Evolutionary conservation across 352 stramenopile genomes (phyloP).

Genomic region (Globisporangium rhizosaccharum): DNA sequence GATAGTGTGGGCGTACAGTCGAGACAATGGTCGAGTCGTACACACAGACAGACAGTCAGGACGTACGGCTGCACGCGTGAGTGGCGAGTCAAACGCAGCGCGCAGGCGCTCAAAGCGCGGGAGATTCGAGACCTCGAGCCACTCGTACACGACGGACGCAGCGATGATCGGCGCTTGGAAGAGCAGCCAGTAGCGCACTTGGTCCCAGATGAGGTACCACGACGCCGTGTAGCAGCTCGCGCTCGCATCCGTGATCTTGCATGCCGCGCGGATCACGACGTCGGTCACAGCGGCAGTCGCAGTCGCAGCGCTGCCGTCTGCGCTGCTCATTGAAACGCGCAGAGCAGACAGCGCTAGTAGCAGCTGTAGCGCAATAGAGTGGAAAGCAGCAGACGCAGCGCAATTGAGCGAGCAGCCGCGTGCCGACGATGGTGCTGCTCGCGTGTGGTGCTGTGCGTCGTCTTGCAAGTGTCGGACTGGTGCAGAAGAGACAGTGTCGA

Average conservation of each 20-base stretch:
- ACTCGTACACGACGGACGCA: conserved; percentile 74
- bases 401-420: too few species aligned
- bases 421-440: too few species aligned
- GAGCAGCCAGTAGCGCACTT: conserved; percentile 75
- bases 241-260: conserved; percentile 49
- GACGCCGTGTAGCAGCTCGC: conserved; percentile 71
- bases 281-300: not conserved
- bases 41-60: not conserved
- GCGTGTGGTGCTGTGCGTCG: too few species aligned
- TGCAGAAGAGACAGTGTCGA: too few species aligned
- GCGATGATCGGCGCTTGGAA: conserved; percentile 65
- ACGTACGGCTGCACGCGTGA: conserved; percentile 62
- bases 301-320: not conserved
- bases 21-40: not conserved
- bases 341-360: too few species aligned
- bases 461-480: too few species aligned
- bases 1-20: not conserved
- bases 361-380: too few species aligned
- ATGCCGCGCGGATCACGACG: conserved; percentile 21
- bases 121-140: conserved; percentile 66
- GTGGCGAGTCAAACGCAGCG: conserved; percentile 56
- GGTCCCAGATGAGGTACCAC: conserved; percentile 78
- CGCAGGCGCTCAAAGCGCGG: conserved; percentile 63
- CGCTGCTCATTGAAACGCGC: not conserved
- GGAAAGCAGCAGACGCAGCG: too few species aligned